These are phyloP conservation scores for Tylopilus cervinicoccineus DNA, from an alignment of 768 basidiomycete species.

Conservation along the genomic window DNA sequence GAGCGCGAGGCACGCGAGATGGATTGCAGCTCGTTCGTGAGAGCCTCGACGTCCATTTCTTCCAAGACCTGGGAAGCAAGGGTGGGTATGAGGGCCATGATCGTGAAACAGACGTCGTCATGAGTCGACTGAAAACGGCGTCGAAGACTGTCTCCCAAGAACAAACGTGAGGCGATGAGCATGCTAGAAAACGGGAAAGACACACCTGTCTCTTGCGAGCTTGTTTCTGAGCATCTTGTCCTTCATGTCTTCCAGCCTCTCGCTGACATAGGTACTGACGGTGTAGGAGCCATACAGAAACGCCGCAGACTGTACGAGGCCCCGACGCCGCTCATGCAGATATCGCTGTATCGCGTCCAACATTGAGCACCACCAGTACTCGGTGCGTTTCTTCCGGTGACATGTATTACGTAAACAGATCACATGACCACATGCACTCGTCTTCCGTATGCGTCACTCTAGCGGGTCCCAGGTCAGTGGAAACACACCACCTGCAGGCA, in stretches of 20 bases:
- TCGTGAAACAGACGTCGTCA: constrained; percentile 72
- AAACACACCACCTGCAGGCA: too few species aligned
- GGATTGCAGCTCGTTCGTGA: constrained; percentile 55
- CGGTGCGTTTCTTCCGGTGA: too few species aligned
- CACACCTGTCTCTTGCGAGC: constrained; percentile 56
- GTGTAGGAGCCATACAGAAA: constrained; percentile 62
- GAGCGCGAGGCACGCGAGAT: constrained; percentile 35
- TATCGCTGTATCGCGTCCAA: constrained; percentile 42
- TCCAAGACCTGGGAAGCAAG: constrained; percentile 61
- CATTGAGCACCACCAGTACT: constrained; percentile 38
- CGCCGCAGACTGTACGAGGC: constrained; percentile 46
- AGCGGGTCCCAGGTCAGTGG: too few species aligned
- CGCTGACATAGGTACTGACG: constrained; percentile 53
- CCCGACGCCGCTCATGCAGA: constrained; percentile 44
- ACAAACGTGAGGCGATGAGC: constrained; percentile 3
- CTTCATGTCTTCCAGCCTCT: constrained; percentile 64
- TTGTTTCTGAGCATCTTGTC: constrained; percentile 56
- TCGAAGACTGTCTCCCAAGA: constrained; percentile 46
- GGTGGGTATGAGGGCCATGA: constrained; percentile 66
- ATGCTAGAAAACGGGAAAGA: background rate
- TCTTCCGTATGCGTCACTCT: too few species aligned
- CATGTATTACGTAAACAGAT: constrained; percentile 20
- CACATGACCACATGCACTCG: too few species aligned
- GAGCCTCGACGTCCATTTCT: constrained; percentile 72
- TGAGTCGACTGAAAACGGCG: constrained; percentile 73